Evolutionary conservation across 2,329 filamentous ascomycete species (phyloP).

Genomic region (Trichoderma brevicompactum): DNA sequence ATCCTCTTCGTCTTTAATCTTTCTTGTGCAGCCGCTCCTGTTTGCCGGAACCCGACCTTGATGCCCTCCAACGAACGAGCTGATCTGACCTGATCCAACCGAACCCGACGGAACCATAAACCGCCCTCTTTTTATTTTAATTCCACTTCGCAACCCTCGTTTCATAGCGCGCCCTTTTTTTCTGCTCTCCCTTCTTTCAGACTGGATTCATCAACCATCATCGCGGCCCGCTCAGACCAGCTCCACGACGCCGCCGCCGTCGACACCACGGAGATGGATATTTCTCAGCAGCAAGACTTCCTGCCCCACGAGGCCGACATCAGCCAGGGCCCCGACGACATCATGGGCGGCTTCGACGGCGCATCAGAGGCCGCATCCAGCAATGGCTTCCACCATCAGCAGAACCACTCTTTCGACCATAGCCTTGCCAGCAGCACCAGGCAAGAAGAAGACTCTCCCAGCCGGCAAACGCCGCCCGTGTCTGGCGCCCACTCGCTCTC

Average conservation of each 20-base stretch:
- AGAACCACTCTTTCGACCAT: slow-evolving; percentile 57
- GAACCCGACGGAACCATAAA: background rate
- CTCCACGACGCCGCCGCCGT: slow-evolving; percentile 47
- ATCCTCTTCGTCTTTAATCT: background rate
- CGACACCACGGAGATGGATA: slow-evolving; percentile 54
- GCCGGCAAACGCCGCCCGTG: slow-evolving; percentile 53
- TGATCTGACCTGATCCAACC: slow-evolving; percentile 26
- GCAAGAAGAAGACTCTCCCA: slow-evolving; percentile 50
- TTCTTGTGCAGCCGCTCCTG: slow-evolving; percentile 28
- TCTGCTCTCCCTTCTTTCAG: slow-evolving; percentile 38
- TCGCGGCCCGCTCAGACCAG: slow-evolving; percentile 34
- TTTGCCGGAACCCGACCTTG: background rate
- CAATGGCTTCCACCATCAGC: slow-evolving; percentile 47
- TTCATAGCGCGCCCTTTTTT: slow-evolving; percentile 16
- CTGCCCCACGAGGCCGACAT: slow-evolving; percentile 17
- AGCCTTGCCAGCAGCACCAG: slow-evolving; percentile 47
- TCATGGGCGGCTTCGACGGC: slow-evolving; percentile 54
- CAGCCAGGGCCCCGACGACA: slow-evolving; percentile 47
- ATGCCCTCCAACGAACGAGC: slow-evolving; percentile 34
- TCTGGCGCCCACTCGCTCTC: slow-evolving; percentile 53
- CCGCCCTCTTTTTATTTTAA: slow-evolving; percentile 8
- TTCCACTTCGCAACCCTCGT: slow-evolving; percentile 21
- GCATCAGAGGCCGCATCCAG: slow-evolving; percentile 47
- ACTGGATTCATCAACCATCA: slow-evolving; percentile 57
- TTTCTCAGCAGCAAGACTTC: slow-evolving; percentile 27